phyloP scores from a whole-genome alignment of 176 grass and related monocot genomes.

The Aegilops umbellulata region DNA sequence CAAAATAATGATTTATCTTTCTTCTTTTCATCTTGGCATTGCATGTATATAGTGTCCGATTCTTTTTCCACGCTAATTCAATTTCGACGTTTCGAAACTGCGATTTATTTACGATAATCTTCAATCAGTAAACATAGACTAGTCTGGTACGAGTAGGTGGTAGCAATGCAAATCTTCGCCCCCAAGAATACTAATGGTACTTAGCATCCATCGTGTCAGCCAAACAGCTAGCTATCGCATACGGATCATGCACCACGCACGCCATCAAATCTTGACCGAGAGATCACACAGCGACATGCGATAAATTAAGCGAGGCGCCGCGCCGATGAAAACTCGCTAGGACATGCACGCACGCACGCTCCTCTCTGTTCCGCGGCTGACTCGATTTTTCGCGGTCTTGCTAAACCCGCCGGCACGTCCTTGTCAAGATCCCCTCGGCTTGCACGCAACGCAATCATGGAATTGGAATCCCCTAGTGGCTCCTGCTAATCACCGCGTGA shows the following conservation, averaged over 20 bases:
- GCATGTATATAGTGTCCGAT: too few relatives aligned
- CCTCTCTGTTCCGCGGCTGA: neutral
- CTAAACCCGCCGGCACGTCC: neutral
- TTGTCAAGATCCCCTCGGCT: neutral
- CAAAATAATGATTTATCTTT: too few relatives aligned
- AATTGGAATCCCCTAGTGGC: neutral
- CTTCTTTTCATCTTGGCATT: too few relatives aligned
- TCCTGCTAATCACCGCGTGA: neutral
- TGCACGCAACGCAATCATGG: conserved; percentile 1
- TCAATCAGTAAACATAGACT: too few relatives aligned
- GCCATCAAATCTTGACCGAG: neutral
- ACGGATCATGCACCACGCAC: neutral
- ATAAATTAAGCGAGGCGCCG: neutral
- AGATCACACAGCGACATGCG: neutral
- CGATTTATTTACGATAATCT: too few relatives aligned
- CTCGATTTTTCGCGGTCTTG: neutral
- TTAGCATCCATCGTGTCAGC: neutral
- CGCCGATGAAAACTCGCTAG: neutral
- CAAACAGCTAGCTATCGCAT: neutral
- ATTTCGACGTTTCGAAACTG: too few relatives aligned
- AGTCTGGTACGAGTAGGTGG: too few relatives aligned
- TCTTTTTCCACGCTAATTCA: too few relatives aligned
- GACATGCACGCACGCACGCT: neutral
- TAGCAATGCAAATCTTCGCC: neutral
- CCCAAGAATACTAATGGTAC: neutral